phyloP scores from a whole-genome alignment of 108 stramenopile species.

The Parmales sp. region DNA sequence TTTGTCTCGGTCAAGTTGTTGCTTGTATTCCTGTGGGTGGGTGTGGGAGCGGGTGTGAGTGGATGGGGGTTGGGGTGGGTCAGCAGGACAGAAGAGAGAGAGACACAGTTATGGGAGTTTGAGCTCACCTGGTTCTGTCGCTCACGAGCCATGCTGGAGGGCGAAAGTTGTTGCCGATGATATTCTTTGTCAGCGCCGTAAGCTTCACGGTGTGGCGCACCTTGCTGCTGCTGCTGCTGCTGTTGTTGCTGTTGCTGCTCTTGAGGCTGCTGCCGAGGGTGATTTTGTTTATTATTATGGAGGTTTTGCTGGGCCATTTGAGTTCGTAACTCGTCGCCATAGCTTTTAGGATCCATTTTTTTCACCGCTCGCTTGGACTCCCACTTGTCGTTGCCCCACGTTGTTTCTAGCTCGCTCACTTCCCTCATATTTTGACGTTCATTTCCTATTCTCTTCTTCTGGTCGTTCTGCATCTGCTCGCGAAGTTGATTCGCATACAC shows the following conservation, averaged over 20 bases:
- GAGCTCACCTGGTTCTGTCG: too few relatives aligned
- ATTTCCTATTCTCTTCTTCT: not conserved
- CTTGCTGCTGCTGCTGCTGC: too few relatives aligned
- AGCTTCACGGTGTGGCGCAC: too few relatives aligned
- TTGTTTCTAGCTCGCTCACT: not conserved
- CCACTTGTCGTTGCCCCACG: conserved; percentile 10
- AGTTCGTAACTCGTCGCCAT: not conserved
- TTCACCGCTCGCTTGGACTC: not conserved
- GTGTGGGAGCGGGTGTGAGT: too few relatives aligned
- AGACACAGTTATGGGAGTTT: too few relatives aligned
- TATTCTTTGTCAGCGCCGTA: too few relatives aligned
- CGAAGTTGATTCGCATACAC: not conserved
- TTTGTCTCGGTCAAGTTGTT: too few relatives aligned
- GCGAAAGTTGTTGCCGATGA: too few relatives aligned
- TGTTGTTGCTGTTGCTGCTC: conserved; percentile 2
- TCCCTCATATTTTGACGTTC: not conserved
- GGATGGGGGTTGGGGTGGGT: too few relatives aligned
- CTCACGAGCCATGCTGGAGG: too few relatives aligned
- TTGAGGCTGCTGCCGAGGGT: not conserved
- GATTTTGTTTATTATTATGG: not conserved
- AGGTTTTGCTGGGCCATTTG: conserved; percentile 1
- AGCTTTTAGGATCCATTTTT: not conserved
- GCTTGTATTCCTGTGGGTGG: too few relatives aligned
- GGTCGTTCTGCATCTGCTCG: not conserved
- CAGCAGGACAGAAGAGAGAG: too few relatives aligned